phyloP scores from a whole-genome alignment of 306 rosid genomes.

The Rubus idaeus region DNA sequence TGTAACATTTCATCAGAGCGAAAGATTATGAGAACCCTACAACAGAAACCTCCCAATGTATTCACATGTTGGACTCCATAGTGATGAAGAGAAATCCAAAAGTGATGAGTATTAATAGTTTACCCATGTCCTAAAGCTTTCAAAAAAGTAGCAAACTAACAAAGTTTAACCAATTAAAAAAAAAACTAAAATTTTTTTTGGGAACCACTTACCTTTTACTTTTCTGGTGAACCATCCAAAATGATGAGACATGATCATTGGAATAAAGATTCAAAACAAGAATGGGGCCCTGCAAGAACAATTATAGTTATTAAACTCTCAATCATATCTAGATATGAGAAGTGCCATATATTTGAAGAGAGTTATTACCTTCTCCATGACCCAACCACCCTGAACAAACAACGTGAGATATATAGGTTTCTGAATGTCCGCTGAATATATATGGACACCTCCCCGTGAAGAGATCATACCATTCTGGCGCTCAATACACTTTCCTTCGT shows the following conservation, averaged over 20 bases:
- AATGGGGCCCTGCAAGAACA: slow-evolving; percentile 64
- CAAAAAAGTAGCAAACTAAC: background rate
- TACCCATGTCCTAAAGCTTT: background rate
- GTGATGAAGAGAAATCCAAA: background rate
- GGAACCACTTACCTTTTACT: slow-evolving; percentile 67
- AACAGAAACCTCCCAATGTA: background rate
- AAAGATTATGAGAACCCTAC: background rate
- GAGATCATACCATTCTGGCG: slow-evolving; percentile 62
- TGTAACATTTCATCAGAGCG: background rate
- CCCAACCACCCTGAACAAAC: slow-evolving; percentile 86
- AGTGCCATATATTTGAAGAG: slow-evolving; percentile 17
- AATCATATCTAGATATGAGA: background rate
- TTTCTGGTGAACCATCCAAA: slow-evolving; percentile 87
- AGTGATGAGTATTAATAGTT: background rate
- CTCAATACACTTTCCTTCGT: slow-evolving; percentile 64
- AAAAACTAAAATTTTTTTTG: background rate
- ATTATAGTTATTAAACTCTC: background rate
- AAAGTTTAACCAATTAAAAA: background rate
- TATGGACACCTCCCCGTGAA: slow-evolving; percentile 70
- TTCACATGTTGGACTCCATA: background rate
- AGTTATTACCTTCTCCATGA: slow-evolving; percentile 78
- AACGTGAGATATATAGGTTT: slow-evolving; percentile 73
- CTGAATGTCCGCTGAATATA: slow-evolving; percentile 87
- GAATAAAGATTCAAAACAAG: slow-evolving; percentile 74
- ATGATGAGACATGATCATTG: slow-evolving; percentile 64